Conservation (phyloP, 2,329 filamentous ascomycete species). For the Xylariales sp. region DNA sequence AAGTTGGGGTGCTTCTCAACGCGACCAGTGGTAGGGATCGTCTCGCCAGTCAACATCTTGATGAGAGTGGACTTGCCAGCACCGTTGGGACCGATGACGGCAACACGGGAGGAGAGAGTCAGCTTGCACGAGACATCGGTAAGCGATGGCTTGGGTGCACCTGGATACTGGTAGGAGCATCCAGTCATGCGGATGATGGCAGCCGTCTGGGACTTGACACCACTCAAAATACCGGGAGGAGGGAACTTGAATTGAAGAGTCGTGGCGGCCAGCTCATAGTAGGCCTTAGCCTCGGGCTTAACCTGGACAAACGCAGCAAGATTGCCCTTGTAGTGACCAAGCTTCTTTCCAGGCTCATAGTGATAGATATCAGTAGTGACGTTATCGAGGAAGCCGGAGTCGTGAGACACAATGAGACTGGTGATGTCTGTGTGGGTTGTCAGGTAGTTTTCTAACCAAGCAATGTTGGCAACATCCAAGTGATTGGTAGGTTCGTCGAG, state of each 20-base stretch:
- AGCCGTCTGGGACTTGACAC: constrained; percentile 91
- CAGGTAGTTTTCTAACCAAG: constrained; percentile 92
- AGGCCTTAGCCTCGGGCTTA: constrained; percentile 92
- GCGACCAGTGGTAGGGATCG: constrained; percentile 74
- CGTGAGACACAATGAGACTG: constrained; percentile 96
- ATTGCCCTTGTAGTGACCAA: constrained; percentile 81
- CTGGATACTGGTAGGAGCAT: constrained; percentile 91
- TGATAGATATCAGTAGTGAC: constrained; percentile 99
- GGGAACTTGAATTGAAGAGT: constrained; percentile 98
- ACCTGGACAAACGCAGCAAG: constrained; percentile 79
- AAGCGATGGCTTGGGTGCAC: constrained; percentile 81
- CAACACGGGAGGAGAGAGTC: constrained; percentile 84
- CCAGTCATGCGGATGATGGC: constrained; percentile 94
- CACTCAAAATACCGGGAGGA: constrained; percentile 85
- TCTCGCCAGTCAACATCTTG: constrained; percentile 92
- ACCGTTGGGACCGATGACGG: constrained; percentile 96
- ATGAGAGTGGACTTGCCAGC: constrained; percentile 98
- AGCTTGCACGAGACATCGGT: constrained; percentile 83
- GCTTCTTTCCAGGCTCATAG: constrained; percentile 94
- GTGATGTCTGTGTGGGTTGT: constrained; percentile 96
- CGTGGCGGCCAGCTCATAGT: constrained; percentile 90
- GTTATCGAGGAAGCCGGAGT: constrained; percentile 94
- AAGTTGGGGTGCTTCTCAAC: constrained; percentile 99
- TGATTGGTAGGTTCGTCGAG: constrained; percentile 99
- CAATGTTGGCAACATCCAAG: constrained; percentile 91